A percentile compares a stretch with the other conserved stretches of the same genome.
These are phyloP conservation scores for Pelargonium citronellum DNA, from an alignment of 441 rosid genomes.

Conservation along the genomic window DNA sequence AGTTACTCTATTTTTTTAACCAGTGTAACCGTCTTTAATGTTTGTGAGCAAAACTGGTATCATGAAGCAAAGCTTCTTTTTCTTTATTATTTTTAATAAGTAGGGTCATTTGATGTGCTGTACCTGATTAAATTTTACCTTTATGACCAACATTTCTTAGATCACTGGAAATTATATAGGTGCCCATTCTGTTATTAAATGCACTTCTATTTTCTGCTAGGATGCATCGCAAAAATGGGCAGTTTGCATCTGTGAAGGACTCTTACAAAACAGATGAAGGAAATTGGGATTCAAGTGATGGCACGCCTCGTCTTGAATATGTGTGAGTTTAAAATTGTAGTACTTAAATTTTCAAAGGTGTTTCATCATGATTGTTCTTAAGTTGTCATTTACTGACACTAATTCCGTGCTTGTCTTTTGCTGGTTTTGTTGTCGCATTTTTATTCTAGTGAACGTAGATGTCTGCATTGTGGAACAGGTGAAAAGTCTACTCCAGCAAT, in stretches of 20 bases:
- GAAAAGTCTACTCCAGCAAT: constrained; percentile 38
- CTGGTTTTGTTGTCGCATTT: constrained; percentile 13
- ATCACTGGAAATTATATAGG: no score
- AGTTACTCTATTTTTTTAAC: no score
- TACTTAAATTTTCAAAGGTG: constrained; percentile 12
- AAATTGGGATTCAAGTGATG: constrained; percentile 32
- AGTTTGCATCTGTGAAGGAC: constrained; percentile 38
- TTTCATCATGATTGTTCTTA: not conserved
- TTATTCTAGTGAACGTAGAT: constrained; percentile 28
- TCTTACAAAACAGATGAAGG: constrained; percentile 26
- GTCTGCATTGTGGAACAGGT: constrained; percentile 37
- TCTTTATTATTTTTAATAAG: not conserved
- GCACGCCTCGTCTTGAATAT: constrained; percentile 29
- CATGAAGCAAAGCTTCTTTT: no score
- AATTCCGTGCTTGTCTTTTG: not conserved
- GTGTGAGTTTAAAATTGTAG: constrained; percentile 30
- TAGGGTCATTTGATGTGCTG: no score
- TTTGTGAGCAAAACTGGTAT: no score
- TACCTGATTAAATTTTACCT: no score
- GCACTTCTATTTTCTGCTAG: constrained; percentile 23
- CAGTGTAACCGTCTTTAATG: no score
- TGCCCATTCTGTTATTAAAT: constrained; percentile 9
- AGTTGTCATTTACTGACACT: not conserved
- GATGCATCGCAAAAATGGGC: constrained; percentile 54
- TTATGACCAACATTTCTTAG: no score